Evolutionary conservation across 306 rosid genomes (phyloP).

Genomic region (Vicia sativa): DNA sequence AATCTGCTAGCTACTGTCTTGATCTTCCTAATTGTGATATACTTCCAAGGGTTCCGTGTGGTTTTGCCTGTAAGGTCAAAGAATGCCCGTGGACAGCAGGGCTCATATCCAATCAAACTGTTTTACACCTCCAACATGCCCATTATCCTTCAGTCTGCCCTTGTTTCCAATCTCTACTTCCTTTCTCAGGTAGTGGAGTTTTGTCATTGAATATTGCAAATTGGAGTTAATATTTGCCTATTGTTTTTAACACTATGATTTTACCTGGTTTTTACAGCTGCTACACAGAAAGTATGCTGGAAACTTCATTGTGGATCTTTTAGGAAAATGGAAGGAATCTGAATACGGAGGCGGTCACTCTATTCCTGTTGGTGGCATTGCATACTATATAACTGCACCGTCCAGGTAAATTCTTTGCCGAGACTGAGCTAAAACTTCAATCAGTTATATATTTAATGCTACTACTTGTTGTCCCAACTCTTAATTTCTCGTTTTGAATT

Average conservation of each 20-base stretch:
- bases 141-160: conserved; percentile 95
- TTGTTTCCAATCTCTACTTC: conserved; percentile 85
- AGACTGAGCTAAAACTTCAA: background rate
- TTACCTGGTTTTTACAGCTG: conserved; percentile 49
- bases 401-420: conserved; percentile 60
- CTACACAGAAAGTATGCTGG: conserved; percentile 84
- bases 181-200: conserved; percentile 81
- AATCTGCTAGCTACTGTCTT: conserved; percentile 88
- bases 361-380: conserved; percentile 89
- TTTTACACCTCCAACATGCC: conserved; percentile 99
- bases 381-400: conserved; percentile 92
- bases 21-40: conserved; percentile 80
- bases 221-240: conserved; percentile 12
- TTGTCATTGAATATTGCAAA: conserved; percentile 16
- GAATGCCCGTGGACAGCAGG: conserved; percentile 97
- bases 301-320: conserved; percentile 79
- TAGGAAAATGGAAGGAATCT: conserved; percentile 96
- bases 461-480: conserved; percentile 12
- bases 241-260: conserved; percentile 12
- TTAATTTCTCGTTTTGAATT: conserved; percentile 14
- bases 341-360: conserved; percentile 90
- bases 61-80: conserved; percentile 95
- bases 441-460: background rate
- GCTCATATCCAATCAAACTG: conserved; percentile 92
- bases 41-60: conserved; percentile 97